A percentile compares a stretch with the other conserved stretches of the same genome.
Evolutionary conservation across 2,329 filamentous ascomycete species (phyloP).

Genomic region (Septoria linicola): DNA sequence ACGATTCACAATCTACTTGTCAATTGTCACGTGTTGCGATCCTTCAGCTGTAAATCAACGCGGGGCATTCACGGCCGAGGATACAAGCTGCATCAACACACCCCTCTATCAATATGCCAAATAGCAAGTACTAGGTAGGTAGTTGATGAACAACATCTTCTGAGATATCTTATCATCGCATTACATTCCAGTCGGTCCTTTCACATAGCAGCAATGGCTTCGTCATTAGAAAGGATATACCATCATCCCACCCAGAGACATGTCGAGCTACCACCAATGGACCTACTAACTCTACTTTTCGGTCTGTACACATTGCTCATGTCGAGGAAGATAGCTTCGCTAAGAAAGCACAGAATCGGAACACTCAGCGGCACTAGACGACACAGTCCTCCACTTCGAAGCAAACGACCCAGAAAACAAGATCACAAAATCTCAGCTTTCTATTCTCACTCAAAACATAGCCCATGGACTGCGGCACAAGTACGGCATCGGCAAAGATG

Average conservation of each 20-base stretch:
- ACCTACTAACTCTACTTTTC: conserved; percentile 45
- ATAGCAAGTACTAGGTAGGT: no score
- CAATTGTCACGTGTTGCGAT: no score
- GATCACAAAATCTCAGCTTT: conserved; percentile 55
- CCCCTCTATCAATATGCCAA: no score
- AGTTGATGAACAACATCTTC: no score
- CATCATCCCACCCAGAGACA: conserved; percentile 29
- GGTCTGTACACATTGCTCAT: conserved; percentile 37
- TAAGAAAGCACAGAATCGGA: conserved; percentile 29
- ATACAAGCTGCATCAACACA: no score
- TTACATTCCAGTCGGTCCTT: neutral
- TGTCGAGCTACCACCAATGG: conserved; percentile 38
- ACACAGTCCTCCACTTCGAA: conserved; percentile 57
- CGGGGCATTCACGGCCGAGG: no score
- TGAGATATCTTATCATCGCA: no score
- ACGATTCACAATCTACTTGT: no score
- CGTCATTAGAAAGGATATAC: conserved; percentile 26
- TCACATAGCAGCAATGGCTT: conserved; percentile 8
- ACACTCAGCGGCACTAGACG: conserved; percentile 43
- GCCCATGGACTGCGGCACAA: conserved; percentile 56
- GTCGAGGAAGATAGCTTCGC: no score
- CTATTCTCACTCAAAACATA: conserved; percentile 52
- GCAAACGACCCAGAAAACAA: conserved; percentile 55
- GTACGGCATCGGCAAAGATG: conserved; percentile 54
- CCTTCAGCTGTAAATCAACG: no score